Evolutionary conservation across 805 yeast genomes (phyloP).

Genomic region (Sungouiella blattae): DNA sequence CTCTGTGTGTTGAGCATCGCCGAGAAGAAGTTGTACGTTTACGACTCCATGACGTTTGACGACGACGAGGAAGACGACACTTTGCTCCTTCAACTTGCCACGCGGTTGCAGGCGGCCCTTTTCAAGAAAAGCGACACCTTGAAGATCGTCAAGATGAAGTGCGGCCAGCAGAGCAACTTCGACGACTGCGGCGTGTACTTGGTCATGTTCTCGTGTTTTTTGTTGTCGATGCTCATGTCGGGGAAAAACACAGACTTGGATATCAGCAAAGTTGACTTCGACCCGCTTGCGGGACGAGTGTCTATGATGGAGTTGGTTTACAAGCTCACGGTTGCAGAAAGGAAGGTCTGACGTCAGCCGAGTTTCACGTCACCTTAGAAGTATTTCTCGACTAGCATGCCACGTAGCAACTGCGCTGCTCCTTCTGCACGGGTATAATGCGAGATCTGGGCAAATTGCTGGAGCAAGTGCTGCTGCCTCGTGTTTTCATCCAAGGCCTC

Average conservation of each 20-base stretch:
- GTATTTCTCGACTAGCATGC: conserved; percentile 23
- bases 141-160: conserved; percentile 26
- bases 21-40: conserved; percentile 48
- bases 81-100: conserved; percentile 23
- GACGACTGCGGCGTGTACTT: conserved; percentile 61
- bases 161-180: conserved; percentile 63
- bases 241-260: conserved; percentile 33
- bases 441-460: conserved; percentile 13
- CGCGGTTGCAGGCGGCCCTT: conserved; percentile 19
- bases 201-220: conserved; percentile 36
- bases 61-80: conserved; percentile 32
- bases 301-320: conserved; percentile 9
- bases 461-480: conserved; percentile 4
- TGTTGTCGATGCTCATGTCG: conserved; percentile 24
- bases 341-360: neutral
- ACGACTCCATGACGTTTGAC: conserved; percentile 51
- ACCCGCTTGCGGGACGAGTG: conserved; percentile 35
- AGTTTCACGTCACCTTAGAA: no score
- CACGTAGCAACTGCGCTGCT: conserved; percentile 25
- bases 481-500: conserved; percentile 1
- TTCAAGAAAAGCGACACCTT: conserved; percentile 21
- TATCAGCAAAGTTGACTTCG: conserved; percentile 37
- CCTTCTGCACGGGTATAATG: conserved; percentile 21
- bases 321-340: neutral
- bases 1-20: conserved; percentile 50